Percentiles rank a stretch among this genome's conserved stretches.
Conservation (phyloP, 495 filamentous ascomycete species). For the Xylaria acuta region DNA sequence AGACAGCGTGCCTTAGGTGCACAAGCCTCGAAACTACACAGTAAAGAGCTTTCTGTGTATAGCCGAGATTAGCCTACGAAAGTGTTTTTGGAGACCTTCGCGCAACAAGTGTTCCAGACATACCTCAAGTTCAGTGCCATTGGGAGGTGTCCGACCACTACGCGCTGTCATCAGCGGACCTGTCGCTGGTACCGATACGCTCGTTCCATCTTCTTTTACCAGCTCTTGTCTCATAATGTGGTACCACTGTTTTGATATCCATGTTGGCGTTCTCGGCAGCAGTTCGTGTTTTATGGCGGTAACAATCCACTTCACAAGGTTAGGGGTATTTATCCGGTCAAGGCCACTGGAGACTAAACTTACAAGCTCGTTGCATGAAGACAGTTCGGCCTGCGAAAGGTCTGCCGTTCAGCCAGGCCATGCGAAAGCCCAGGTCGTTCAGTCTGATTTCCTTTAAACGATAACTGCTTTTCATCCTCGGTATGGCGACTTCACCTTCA, state of each 20-base stretch:
- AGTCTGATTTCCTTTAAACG: conserved; percentile 81
- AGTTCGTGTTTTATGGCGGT: conserved; percentile 88
- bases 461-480: conserved; percentile 67
- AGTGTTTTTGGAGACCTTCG: not conserved
- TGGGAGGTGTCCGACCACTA: not conserved
- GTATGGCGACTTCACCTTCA: conserved; percentile 66
- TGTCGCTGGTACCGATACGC: conserved; percentile 53
- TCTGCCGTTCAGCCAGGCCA: conserved; percentile 93
- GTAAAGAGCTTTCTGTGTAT: not conserved
- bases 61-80: not conserved
- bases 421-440: conserved; percentile 92
- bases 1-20: not conserved
- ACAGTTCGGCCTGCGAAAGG: conserved; percentile 83
- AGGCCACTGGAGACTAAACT: conserved; percentile 50
- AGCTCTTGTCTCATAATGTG: conserved; percentile 86
- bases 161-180: conserved; percentile 44
- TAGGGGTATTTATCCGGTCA: conserved; percentile 25
- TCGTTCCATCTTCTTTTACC: conserved; percentile 87
- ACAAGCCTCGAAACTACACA: not conserved
- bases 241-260: conserved; percentile 71
- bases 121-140: not conserved
- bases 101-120: not conserved
- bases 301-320: conserved; percentile 78
- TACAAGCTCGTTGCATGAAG: conserved; percentile 91
- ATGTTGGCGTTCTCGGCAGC: conserved; percentile 77